Evolutionary conservation across 2,329 filamentous ascomycete genomes (phyloP).

Genomic region (Talaromyces sp.): DNA sequence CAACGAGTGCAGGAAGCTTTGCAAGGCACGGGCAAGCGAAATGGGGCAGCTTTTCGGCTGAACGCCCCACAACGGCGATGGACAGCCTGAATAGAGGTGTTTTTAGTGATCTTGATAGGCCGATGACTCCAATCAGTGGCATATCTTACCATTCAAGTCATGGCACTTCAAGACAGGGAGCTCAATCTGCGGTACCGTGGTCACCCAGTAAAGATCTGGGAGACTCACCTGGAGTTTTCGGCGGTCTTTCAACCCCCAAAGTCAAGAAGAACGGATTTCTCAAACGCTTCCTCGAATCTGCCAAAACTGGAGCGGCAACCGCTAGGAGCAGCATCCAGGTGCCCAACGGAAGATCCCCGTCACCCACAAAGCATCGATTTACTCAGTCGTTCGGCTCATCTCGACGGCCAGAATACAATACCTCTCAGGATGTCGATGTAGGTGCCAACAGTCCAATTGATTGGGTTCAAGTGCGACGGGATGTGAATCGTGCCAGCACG

Average conservation of each 20-base stretch:
- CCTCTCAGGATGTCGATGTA: slow-evolving; percentile 69
- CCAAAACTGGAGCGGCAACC: slow-evolving; percentile 89
- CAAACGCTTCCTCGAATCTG: slow-evolving; percentile 90
- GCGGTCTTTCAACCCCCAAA: slow-evolving; percentile 73
- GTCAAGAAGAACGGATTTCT: slow-evolving; percentile 86
- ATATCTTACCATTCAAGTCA: slow-evolving; percentile 92
- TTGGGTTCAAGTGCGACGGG: slow-evolving; percentile 96
- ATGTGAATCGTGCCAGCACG: slow-evolving; percentile 93
- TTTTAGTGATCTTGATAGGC: slow-evolving; percentile 43
- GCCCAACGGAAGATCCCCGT: slow-evolving; percentile 48
- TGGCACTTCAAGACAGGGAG: slow-evolving; percentile 55
- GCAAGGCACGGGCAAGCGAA: slow-evolving; percentile 65
- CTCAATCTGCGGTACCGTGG: slow-evolving; percentile 67
- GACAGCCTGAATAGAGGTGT: slow-evolving; percentile 41
- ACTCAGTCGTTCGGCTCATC: slow-evolving; percentile 47
- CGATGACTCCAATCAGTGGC: slow-evolving; percentile 64
- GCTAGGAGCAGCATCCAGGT: slow-evolving; percentile 80
- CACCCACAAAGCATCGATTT: slow-evolving; percentile 50
- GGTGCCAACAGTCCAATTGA: slow-evolving; percentile 59
- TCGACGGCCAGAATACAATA: slow-evolving; percentile 46
- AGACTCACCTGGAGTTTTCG: slow-evolving; percentile 68
- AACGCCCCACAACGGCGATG: slow-evolving; percentile 48
- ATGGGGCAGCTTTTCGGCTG: slow-evolving; percentile 31
- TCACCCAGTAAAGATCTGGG: slow-evolving; percentile 53
- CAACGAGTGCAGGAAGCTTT: slow-evolving; percentile 91